phyloP scores from a whole-genome alignment of 2,329 filamentous ascomycete species.

The Aureobasidium leucospermi region DNA sequence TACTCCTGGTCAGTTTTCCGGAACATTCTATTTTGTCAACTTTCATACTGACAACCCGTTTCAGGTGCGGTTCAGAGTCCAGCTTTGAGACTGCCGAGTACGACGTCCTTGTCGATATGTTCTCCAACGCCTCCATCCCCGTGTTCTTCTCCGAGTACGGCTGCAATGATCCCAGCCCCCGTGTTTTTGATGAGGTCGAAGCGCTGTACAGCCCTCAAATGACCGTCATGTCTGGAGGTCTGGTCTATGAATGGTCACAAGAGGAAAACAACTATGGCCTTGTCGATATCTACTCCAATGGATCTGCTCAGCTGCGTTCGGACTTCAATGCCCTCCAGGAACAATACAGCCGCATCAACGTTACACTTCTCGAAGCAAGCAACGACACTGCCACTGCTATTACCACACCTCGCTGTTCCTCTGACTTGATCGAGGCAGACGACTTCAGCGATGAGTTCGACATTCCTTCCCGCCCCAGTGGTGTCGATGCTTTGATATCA shows the following conservation, averaged over 20 bases:
- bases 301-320: conserved; percentile 33
- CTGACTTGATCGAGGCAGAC: conserved; percentile 57
- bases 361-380: conserved; percentile 56
- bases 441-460: conserved; percentile 75
- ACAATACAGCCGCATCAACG: conserved; percentile 70
- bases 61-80: conserved; percentile 48
- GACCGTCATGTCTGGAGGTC: conserved; percentile 65
- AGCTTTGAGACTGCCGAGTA: conserved; percentile 58
- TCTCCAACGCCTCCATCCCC: conserved; percentile 59
- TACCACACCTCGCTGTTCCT: conserved; percentile 56
- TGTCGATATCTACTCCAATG: conserved; percentile 37
- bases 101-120: conserved; percentile 55
- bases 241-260: conserved; percentile 75
- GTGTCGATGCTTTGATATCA: conserved; percentile 64
- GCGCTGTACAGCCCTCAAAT: conserved; percentile 66
- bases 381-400: conserved; percentile 50
- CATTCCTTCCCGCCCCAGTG: conserved; percentile 60
- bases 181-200: conserved; percentile 67
- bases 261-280: conserved; percentile 55
- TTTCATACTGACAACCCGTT: background rate
- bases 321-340: conserved; percentile 61
- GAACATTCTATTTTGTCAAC: background rate
- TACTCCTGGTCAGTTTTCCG: conserved; percentile 56
- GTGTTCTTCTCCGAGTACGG: conserved; percentile 80
- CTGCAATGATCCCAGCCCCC: conserved; percentile 65